phyloP scores from a whole-genome alignment of 2,329 filamentous ascomycete genomes.

The Penicillium sp. region DNA sequence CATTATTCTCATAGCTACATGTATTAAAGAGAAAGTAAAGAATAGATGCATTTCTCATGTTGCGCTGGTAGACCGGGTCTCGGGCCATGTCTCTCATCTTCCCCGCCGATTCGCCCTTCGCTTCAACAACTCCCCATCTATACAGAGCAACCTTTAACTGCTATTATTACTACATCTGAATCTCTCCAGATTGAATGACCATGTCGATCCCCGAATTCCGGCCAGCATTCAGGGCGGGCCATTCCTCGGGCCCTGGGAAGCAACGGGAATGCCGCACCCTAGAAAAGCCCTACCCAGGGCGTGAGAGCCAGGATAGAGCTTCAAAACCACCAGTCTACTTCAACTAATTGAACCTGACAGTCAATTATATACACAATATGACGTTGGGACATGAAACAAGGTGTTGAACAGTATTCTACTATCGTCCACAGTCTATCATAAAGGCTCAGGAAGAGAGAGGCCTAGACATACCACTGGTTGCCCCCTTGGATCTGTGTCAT shows the following conservation, averaged over 20 bases:
- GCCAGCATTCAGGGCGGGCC: constrained; percentile 22
- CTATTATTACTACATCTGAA: background rate
- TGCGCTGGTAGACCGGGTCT: background rate
- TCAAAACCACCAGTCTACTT: background rate
- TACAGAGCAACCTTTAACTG: background rate
- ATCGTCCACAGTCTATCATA: background rate
- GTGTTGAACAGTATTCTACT: background rate
- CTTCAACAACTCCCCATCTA: background rate
- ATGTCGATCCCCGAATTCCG: constrained; percentile 20
- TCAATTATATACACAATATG: background rate
- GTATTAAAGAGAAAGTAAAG: no score
- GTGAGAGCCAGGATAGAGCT: background rate
- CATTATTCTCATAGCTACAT: no score
- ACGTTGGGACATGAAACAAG: background rate
- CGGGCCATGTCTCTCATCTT: constrained; percentile 1
- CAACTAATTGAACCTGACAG: background rate
- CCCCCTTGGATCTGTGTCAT: constrained; percentile 23
- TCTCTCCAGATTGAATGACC: background rate
- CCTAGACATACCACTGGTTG: constrained; percentile 24
- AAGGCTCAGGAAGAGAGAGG: background rate
- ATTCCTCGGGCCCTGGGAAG: constrained; percentile 22
- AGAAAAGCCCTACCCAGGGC: constrained; percentile 6
- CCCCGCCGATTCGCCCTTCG: background rate
- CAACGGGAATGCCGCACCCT: constrained; percentile 20
- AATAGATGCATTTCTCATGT: background rate